A percentile compares a stretch with the other conserved stretches of the same genome.
Evolutionary conservation across 192 early-diverging fungal genomes (phyloP).

Genomic region (Backusella psychrophila): DNA sequence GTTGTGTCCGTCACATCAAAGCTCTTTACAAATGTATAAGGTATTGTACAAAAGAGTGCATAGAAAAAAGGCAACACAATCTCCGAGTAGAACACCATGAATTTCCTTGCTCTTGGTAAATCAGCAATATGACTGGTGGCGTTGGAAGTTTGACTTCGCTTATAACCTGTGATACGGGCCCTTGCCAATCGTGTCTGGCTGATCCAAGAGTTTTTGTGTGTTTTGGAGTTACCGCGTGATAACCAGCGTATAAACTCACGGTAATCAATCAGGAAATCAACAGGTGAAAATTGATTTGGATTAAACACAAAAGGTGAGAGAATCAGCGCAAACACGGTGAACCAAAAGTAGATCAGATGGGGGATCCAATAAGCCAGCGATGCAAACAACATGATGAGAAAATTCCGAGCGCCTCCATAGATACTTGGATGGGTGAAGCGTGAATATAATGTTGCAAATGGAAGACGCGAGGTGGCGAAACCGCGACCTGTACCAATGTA

Average conservation of each 20-base stretch:
- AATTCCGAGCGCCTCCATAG: slow-evolving; percentile 68
- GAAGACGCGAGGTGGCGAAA: slow-evolving; percentile 76
- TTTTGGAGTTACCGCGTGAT: slow-evolving; percentile 73
- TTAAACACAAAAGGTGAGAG: slow-evolving; percentile 87
- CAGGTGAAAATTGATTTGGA: slow-evolving; percentile 84
- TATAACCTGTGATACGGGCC: slow-evolving; percentile 77
- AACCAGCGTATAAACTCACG: slow-evolving; percentile 81
- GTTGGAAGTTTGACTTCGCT: slow-evolving; percentile 59
- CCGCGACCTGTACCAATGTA: slow-evolving; percentile 86
- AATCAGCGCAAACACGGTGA: slow-evolving; percentile 71
- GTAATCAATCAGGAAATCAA: slow-evolving; percentile 79
- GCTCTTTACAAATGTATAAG: slow-evolving; percentile 68
- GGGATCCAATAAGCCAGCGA: slow-evolving; percentile 71
- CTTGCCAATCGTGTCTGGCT: slow-evolving; percentile 66
- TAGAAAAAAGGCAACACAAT: slow-evolving; percentile 67
- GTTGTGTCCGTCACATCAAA: slow-evolving; percentile 36
- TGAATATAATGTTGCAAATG: slow-evolving; percentile 73
- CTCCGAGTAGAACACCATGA: slow-evolving; percentile 68
- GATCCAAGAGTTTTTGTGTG: slow-evolving; percentile 80
- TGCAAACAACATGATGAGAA: slow-evolving; percentile 73
- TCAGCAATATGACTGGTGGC: slow-evolving; percentile 43
- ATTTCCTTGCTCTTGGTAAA: slow-evolving; percentile 64
- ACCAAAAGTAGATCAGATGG: slow-evolving; percentile 80
- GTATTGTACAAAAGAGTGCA: slow-evolving; percentile 57
- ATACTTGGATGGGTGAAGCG: slow-evolving; percentile 74